Percentiles rank a stretch among this genome's conserved stretches.
Evolutionary conservation across 331 rosid species (phyloP).

Genomic region (Erythrophleum ivorense): DNA sequence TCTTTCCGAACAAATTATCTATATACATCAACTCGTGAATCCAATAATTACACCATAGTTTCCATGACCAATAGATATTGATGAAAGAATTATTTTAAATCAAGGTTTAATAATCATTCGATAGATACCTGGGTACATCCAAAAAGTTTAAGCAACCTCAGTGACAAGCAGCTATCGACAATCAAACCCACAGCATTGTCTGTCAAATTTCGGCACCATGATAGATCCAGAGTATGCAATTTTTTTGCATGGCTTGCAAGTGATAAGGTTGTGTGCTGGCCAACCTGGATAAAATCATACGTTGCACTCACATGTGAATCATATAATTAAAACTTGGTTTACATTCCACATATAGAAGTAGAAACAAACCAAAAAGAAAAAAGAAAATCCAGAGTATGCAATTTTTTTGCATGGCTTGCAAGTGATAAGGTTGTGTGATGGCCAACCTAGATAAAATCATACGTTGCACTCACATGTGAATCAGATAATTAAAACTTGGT

Average conservation of each 20-base stretch:
- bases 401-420: conserved; percentile 50
- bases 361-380: neutral
- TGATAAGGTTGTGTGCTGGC: conserved; percentile 61
- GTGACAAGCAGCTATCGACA: conserved; percentile 77
- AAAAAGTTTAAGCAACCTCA: conserved; percentile 70
- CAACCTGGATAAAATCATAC: conserved; percentile 62
- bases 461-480: conserved; percentile 36
- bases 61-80: conserved; percentile 1
- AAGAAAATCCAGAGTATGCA: conserved; percentile 72
- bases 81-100: conserved; percentile 11
- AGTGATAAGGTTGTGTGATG: conserved; percentile 67
- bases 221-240: conserved; percentile 77
- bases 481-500: conserved; percentile 9
- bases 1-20: neutral
- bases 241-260: conserved; percentile 58
- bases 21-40: neutral
- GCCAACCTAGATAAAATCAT: conserved; percentile 65
- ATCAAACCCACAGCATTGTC: conserved; percentile 74
- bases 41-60: neutral
- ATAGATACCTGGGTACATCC: conserved; percentile 85
- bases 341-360: neutral
- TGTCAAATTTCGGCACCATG: conserved; percentile 81
- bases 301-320: conserved; percentile 37
- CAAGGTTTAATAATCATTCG: neutral
- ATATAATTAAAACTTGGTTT: conserved; percentile 6